phyloP scores from a whole-genome alignment of 192 early-diverging fungal species.

The Entophlyctis luteolus region DNA sequence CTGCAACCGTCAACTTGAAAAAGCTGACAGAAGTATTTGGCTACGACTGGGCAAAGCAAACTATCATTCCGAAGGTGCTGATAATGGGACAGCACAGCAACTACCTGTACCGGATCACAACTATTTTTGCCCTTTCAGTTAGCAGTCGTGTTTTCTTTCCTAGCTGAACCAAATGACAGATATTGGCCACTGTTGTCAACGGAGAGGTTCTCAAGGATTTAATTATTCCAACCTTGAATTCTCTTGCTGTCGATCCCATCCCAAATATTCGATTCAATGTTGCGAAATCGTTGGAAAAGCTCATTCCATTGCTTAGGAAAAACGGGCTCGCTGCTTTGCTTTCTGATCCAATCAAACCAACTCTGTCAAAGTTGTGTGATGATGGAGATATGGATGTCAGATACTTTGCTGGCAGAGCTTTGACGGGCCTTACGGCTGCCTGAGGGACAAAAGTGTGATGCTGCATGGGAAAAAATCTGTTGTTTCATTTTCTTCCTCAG shows the following conservation, averaged over 20 bases:
- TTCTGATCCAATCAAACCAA: slow-evolving; percentile 70
- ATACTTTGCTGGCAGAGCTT: slow-evolving; percentile 81
- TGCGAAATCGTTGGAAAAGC: slow-evolving; percentile 84
- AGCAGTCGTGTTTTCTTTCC: slow-evolving; percentile 13
- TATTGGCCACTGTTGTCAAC: slow-evolving; percentile 81
- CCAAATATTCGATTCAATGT: slow-evolving; percentile 99
- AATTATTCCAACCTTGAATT: slow-evolving; percentile 82
- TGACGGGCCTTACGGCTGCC: slow-evolving; percentile 10
- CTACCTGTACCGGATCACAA: slow-evolving; percentile 98
- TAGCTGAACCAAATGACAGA: slow-evolving; percentile 42
- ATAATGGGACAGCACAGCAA: slow-evolving; percentile 85
- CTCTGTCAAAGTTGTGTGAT: slow-evolving; percentile 76
- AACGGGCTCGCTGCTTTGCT: slow-evolving; percentile 61
- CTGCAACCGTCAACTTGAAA: slow-evolving; percentile 88
- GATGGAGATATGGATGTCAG: slow-evolving; percentile 92
- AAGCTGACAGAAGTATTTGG: slow-evolving; percentile 98
- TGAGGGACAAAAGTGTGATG: too few species aligned
- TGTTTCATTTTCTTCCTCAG: too few species aligned
- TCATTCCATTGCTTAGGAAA: slow-evolving; percentile 74
- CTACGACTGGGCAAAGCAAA: slow-evolving; percentile 91
- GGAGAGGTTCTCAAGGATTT: slow-evolving; percentile 82
- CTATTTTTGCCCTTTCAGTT: slow-evolving; percentile 91
- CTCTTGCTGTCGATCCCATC: slow-evolving; percentile 85
- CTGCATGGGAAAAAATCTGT: background rate
- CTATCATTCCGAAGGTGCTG: slow-evolving; percentile 92